A percentile compares a stretch with the other conserved stretches of the same genome.
Evolutionary conservation across 1,284 basidiomycete genomes (phyloP).

Genomic region (Neonothopanus nambi): DNA sequence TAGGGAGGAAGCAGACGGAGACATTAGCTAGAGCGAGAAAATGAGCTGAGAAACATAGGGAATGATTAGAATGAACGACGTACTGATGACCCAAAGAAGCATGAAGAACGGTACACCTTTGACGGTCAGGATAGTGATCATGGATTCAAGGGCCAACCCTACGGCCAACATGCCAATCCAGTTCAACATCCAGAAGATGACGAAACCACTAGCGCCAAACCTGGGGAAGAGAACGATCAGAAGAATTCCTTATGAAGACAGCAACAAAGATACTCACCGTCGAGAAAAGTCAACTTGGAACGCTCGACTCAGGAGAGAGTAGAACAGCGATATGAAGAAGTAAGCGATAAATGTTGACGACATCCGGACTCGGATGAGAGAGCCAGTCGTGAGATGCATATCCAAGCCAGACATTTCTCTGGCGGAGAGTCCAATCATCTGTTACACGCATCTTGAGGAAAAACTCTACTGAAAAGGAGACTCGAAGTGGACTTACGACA

Average conservation of each 20-base stretch:
- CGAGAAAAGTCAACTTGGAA: slow-evolving; percentile 62
- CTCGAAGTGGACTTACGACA: slow-evolving; percentile 29
- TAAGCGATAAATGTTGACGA: slow-evolving; percentile 55
- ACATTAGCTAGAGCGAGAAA: slow-evolving; percentile 55
- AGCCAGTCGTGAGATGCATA: slow-evolving; percentile 47
- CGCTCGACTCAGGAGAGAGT: slow-evolving; percentile 64
- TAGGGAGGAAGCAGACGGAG: slow-evolving; percentile 62
- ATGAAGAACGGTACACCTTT: slow-evolving; percentile 62
- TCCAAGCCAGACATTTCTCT: slow-evolving; percentile 48
- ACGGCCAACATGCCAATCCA: slow-evolving; percentile 60
- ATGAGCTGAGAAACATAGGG: slow-evolving; percentile 10
- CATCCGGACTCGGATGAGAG: slow-evolving; percentile 59
- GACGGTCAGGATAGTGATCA: slow-evolving; percentile 55
- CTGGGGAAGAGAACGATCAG: slow-evolving; percentile 22
- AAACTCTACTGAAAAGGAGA: slow-evolving; percentile 28
- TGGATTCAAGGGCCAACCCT: slow-evolving; percentile 64
- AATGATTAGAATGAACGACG: slow-evolving; percentile 21
- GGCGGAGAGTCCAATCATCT: slow-evolving; percentile 33
- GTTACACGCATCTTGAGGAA: neutral
- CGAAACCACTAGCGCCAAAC: slow-evolving; percentile 60
- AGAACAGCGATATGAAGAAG: slow-evolving; percentile 60
- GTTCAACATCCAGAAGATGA: slow-evolving; percentile 77
- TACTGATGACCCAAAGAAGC: slow-evolving; percentile 68
- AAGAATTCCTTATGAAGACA: neutral
- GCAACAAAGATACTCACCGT: slow-evolving; percentile 30